A percentile compares a stretch with the other conserved stretches of the same genome.
Conservation (phyloP, 768 basidiomycete genomes). For the Kwoniella dejecticola region DNA sequence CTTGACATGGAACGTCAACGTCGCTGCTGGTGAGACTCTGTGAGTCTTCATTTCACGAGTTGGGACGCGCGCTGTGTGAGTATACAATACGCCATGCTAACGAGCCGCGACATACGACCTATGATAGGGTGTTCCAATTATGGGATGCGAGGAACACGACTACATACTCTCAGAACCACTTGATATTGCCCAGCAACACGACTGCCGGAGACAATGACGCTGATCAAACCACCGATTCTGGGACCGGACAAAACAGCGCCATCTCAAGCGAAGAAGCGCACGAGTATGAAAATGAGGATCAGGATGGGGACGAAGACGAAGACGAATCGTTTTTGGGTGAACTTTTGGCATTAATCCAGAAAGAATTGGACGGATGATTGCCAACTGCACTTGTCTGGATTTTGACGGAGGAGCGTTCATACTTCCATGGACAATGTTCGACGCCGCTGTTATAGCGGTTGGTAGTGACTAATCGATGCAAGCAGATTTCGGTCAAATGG, state of each 20-base stretch:
- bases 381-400: no score
- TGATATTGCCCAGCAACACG: not conserved
- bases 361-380: slow-evolving; percentile 2
- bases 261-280: no score
- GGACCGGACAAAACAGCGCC: no score
- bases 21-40: slow-evolving; percentile 14
- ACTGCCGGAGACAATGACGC: not conserved
- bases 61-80: no score
- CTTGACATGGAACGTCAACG: slow-evolving; percentile 5
- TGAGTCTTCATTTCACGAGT: slow-evolving; percentile 4
- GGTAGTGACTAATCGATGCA: no score
- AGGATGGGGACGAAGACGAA: not conserved
- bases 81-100: no score
- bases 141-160: slow-evolving; percentile 22
- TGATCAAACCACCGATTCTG: not conserved
- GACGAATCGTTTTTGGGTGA: slow-evolving; percentile 10
- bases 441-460: no score
- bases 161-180: slow-evolving; percentile 16
- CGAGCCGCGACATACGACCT: no score
- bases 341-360: not conserved
- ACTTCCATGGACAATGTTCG: no score
- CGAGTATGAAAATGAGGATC: no score
- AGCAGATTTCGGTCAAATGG: no score
- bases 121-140: slow-evolving; percentile 16
- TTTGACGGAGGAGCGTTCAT: not conserved